Evolutionary conservation across 495 filamentous ascomycete species (phyloP), one percentile per base, ranked within the genome.

Genomic region (Xylaria sp.): DNA sequence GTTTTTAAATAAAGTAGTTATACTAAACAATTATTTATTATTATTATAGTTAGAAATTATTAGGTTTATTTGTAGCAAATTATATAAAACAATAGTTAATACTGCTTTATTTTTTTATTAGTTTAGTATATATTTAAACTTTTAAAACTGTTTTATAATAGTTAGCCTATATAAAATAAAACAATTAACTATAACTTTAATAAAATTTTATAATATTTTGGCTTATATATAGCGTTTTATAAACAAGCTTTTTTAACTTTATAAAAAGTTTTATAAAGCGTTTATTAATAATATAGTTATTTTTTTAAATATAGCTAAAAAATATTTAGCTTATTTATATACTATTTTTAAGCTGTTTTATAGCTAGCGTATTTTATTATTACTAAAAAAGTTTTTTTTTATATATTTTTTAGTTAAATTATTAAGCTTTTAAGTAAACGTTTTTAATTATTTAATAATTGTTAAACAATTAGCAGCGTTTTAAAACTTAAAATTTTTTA

Each of bases 261-360:
- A 19, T 33, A 35, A 58, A 58, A 2, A 35, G 7, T 35, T 33
- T 35, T 58, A 5, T 19, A 1, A 35, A 5, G 15, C 5, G 1
- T 58, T 33, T 33, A 58, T 58, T 35, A 58, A 33, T 35, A 33
- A 58, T 35, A 58, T 58, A 31, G n/a, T 35, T 58, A 58, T 58
- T 58, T 58, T 35, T 33, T 58, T n/a, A 0, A 58, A 58, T 58
- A 58, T 19, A 19, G 7, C 0, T 5, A 58, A 58, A 58, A 35
- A 58, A 3, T 12, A 58, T 19, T 15, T 35, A 17, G 5, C 2
- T n/a, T 35, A 58, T 19, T 33, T 58, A 5, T 12, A 24, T 0
- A 58, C 15, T 58, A 58, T 59, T n/a, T 55, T 55, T 55, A 55
- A 50, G 17, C 15, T 50, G 17, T 50, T 50, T 50, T n/a, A n/a